Conservation (phyloP, 768 basidiomycete genomes). For the Russula sp. region DNA sequence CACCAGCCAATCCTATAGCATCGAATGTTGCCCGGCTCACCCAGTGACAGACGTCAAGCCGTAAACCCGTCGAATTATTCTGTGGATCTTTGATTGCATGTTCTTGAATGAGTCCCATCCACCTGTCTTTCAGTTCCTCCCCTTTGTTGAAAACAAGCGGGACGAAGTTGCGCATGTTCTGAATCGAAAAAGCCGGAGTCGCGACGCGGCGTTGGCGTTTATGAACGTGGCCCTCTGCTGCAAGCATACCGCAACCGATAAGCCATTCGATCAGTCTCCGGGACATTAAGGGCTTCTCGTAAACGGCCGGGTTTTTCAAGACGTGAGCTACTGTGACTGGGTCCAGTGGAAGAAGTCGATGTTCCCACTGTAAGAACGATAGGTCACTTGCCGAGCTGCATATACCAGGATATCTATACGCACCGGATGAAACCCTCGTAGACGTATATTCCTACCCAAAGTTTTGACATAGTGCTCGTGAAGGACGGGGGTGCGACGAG, state of each 20-base stretch:
- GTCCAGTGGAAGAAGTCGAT: slow-evolving; percentile 78
- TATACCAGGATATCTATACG: slow-evolving; percentile 35
- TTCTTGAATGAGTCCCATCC: slow-evolving; percentile 50
- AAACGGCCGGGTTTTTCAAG: slow-evolving; percentile 64
- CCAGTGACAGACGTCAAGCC: slow-evolving; percentile 77
- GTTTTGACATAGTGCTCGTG: slow-evolving; percentile 46
- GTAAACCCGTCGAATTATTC: slow-evolving; percentile 33
- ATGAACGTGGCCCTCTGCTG: slow-evolving; percentile 74
- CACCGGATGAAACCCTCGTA: slow-evolving; percentile 68
- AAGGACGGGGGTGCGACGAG: slow-evolving; percentile 15
- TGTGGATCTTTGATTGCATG: slow-evolving; percentile 31
- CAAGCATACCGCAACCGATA: slow-evolving; percentile 81
- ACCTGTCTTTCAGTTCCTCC: slow-evolving; percentile 55
- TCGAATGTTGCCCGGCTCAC: slow-evolving; percentile 84
- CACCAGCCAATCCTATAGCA: slow-evolving; percentile 86
- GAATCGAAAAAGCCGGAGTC: slow-evolving; percentile 76
- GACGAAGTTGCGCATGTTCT: slow-evolving; percentile 67
- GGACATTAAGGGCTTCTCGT: slow-evolving; percentile 83
- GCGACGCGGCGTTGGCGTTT: slow-evolving; percentile 76
- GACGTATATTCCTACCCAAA: slow-evolving; percentile 68
- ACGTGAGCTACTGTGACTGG: slow-evolving; percentile 72
- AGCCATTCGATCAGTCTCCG: slow-evolving; percentile 69
- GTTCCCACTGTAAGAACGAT: slow-evolving; percentile 56
- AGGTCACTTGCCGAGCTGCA: slow-evolving; percentile 1
- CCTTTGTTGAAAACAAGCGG: slow-evolving; percentile 74